Evolutionary conservation across 345 rosid species (phyloP), one percentile per base, ranked within the genome.

Genomic region (Rhodamnia argentea): DNA sequence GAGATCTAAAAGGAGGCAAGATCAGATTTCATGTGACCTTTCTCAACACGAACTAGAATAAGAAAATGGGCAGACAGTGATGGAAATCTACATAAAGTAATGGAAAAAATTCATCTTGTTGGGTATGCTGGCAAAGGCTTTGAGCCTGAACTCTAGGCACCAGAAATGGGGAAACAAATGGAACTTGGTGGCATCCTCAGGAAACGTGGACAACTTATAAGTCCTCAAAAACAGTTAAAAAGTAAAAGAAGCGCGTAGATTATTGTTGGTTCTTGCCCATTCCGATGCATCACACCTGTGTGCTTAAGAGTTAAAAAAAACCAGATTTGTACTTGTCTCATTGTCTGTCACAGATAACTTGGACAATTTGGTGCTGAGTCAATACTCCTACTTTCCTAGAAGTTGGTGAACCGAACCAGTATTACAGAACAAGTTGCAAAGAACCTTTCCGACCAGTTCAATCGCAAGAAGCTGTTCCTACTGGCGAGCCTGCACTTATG

Each of bases 11-110:
- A 89, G 85, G 85, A 87, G 86, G 50, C 53, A 85, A 90, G 97
- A 92, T 94, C 83, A 85, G 87, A 86, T 88, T 83, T 95, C 96
- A 92, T 90, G 92, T 86, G 95, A 91, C 89, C 82, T 83, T 87
- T 86, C 12, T 57, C 88, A 44, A 78, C 52, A 60, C 86, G 87
- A 89, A 78, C 90, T 87, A 58, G 90, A 86, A 93, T 76, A 81
- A 42, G 85, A 85, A 55, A 74, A 32, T 9, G 81, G 81, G 81
- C 26, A 70, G 81, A 70, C 37, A 70, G 81, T 3, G 81, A 52
- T 53, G 78, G 85, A 57, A 57, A 81, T 57, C 52, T 54, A 40
- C 84, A 50, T 78, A 26, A 78, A 82, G 57, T 40, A 85, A 84
- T 26, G 88, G 84, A 84, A 76, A 76, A 86, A 87, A 85, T 32